Conservation (phyloP, 768 basidiomycete genomes). For the Leucocoprinus leucothites region DNA sequence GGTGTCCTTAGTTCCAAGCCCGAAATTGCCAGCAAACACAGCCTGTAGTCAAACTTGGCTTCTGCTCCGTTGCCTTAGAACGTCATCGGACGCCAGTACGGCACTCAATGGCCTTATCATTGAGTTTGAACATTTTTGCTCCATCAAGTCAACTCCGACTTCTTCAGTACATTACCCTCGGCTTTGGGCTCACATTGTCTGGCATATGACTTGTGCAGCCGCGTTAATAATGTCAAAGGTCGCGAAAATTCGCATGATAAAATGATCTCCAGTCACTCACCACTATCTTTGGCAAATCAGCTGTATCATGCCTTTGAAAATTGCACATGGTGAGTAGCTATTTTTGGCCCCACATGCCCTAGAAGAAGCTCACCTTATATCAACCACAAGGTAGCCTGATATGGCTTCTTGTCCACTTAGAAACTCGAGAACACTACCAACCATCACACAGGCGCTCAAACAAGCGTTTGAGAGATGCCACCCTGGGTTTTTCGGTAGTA, state of each 20-base stretch:
- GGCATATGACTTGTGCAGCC: no score
- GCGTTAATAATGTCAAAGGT: background rate
- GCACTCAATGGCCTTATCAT: no score
- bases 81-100: no score
- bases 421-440: background rate
- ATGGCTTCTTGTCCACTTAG: background rate
- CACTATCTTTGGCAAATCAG: background rate
- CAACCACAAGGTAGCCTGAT: background rate
- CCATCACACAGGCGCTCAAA: background rate
- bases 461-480: background rate
- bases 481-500: conserved; percentile 4
- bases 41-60: no score
- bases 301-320: conserved; percentile 4
- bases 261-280: background rate
- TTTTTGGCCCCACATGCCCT: background rate
- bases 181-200: no score
- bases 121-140: no score
- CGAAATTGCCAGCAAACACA: no score
- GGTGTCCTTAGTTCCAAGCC: no score
- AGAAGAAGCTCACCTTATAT: background rate
- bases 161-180: no score
- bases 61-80: no score
- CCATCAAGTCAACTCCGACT: no score
- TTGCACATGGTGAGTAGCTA: conserved; percentile 9
- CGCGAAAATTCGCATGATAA: background rate